Evolutionary conservation across 768 basidiomycete genomes (phyloP), one percentile per base, ranked within the genome.

Genomic region (Boletus sp.): DNA sequence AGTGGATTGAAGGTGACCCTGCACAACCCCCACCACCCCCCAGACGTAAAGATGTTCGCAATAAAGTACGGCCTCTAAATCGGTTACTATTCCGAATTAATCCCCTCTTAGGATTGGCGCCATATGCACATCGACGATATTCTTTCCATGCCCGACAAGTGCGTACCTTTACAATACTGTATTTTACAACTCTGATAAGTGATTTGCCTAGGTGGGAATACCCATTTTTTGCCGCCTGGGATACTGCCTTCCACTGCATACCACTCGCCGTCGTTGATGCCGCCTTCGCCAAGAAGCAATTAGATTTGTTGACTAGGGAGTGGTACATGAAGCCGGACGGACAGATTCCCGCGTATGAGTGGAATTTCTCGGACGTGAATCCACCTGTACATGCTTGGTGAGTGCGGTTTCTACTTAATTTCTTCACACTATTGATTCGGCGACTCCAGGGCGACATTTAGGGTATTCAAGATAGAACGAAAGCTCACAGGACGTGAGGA

Each of bases 271-370:
- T 98, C 60, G 90, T 99, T 32, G 97, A 99, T 68, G 89, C 97
- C 2, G 78, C 85, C 1, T 98, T 97, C 67, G 95, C 97, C 24
- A 99, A 99, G 79, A 95, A 96, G 71, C 97, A 99, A 71, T 82
- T 99, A 36, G 96, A 98, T 71, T 70, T 98, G 57, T 81, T 99
- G 66, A 98, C 96, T 3, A 82, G 97, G 54, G 97, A 99, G 75
- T 99, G 97, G 97, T 99, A 98, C 75, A 92, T 93, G 90, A 97
- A 97, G 71, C 97, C 97, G 1, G 96, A 98, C 70, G 97, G 97
- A 36, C 95, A 97, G 67, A 90, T 99, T 56, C 97, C 97, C 4
- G 97, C 97, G 0, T 99, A 98, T 71, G 97, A 99, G 72, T 99
- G 97, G 97, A 98, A 99, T 70, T 98, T 97, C 66, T 84, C 88